Evolutionary conservation across 768 basidiomycete genomes (phyloP).

Genomic region (Leucocoprinus leucothites): DNA sequence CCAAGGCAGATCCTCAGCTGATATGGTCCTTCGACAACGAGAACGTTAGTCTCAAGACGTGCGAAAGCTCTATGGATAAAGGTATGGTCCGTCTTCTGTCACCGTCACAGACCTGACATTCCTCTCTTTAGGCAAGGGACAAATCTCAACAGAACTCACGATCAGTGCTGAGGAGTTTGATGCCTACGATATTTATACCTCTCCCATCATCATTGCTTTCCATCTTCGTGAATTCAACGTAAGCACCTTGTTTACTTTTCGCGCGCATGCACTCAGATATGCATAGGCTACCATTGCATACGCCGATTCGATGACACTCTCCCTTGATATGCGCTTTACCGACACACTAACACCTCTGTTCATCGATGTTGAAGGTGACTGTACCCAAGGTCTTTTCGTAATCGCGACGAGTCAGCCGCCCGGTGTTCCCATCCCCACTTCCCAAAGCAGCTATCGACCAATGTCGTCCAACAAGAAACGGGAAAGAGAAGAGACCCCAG

Average conservation of each 20-base stretch:
- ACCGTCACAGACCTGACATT: not conserved
- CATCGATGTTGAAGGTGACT: constrained; percentile 72
- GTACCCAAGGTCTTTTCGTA: constrained; percentile 64
- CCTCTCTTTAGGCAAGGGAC: constrained; percentile 42
- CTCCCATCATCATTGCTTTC: constrained; percentile 70
- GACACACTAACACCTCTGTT: constrained; percentile 72
- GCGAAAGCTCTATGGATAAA: constrained; percentile 66
- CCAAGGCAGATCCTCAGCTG: constrained; percentile 72
- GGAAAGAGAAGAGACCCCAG: constrained; percentile 37
- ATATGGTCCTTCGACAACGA: constrained; percentile 74
- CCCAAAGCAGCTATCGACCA: constrained; percentile 21
- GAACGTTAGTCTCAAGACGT: constrained; percentile 67
- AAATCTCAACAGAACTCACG: constrained; percentile 72
- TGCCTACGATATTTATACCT: constrained; percentile 58
- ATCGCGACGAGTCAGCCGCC: constrained; percentile 72
- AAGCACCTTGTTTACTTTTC: constrained; percentile 13
- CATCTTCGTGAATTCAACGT: constrained; percentile 86
- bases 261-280: not conserved
- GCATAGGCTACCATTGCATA: constrained; percentile 76
- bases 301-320: constrained; percentile 65
- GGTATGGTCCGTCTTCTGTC: constrained; percentile 32
- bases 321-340: constrained; percentile 73
- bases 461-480: constrained; percentile 34
- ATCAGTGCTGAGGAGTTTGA: constrained; percentile 84
- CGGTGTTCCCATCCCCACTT: constrained; percentile 27